phyloP scores from a whole-genome alignment of 1,139 yeast species.

The Pneumocystis canis region DNA sequence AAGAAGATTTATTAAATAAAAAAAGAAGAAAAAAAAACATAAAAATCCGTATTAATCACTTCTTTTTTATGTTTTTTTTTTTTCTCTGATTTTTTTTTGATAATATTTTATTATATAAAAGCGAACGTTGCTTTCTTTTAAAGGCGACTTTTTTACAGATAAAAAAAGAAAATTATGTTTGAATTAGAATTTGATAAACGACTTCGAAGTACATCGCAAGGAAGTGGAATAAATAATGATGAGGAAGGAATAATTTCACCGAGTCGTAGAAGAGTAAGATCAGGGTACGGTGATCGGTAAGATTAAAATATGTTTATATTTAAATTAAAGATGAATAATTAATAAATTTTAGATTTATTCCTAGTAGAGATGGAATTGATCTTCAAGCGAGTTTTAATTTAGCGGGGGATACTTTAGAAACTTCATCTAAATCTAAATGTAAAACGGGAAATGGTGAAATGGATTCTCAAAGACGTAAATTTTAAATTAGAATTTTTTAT shows the following conservation, averaged over 20 bases:
- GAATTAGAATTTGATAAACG: not conserved
- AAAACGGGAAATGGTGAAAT: slow-evolving; percentile 45
- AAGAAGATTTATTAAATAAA: too few species aligned
- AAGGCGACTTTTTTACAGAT: not conserved
- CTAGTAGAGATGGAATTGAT: slow-evolving; percentile 42
- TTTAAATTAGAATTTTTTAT: too few species aligned
- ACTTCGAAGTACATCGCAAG: not conserved
- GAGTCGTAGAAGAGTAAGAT: not conserved
- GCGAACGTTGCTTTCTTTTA: too few species aligned
- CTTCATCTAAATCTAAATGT: slow-evolving; percentile 16
- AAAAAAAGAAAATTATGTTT: not conserved
- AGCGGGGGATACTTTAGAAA: slow-evolving; percentile 14
- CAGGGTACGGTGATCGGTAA: not conserved
- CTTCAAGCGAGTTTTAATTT: slow-evolving; percentile 70
- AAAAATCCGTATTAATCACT: too few species aligned
- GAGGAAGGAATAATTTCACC: not conserved
- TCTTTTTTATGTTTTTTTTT: too few species aligned
- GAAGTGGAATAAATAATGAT: not conserved
- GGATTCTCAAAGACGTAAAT: slow-evolving; percentile 27
- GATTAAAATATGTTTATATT: not conserved
- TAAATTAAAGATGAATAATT: not conserved
- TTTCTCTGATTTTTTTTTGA: too few species aligned
- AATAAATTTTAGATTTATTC: not conserved
- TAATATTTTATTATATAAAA: too few species aligned
- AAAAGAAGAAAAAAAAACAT: too few species aligned